Percentiles rank a stretch among this genome's conserved stretches.
These are phyloP conservation scores for Saururus chinensis DNA, from an alignment of 164 flowering plant species.

Conservation along the genomic window DNA sequence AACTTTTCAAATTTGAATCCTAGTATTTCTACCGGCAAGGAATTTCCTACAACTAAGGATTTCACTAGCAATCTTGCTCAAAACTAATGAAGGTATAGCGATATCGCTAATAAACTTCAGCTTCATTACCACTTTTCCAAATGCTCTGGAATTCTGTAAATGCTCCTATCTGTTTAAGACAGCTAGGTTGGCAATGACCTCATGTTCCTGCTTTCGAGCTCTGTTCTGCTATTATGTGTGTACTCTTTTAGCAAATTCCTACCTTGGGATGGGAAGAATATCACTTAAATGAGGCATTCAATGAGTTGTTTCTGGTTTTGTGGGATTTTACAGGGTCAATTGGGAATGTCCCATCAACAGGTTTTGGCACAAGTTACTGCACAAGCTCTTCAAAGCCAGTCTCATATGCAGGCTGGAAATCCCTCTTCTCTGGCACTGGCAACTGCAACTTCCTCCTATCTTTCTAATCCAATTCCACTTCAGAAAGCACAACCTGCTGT, in stretches of 20 bases:
- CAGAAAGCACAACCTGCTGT: slow-evolving; percentile 27
- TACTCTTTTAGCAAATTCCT: neutral
- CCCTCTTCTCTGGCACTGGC: slow-evolving; percentile 23
- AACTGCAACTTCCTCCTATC: slow-evolving; percentile 18
- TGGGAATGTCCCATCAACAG: slow-evolving; percentile 90
- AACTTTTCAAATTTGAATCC: no score
- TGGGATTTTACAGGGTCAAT: slow-evolving; percentile 45
- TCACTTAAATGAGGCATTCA: neutral
- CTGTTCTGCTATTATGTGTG: neutral
- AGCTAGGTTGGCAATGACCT: neutral
- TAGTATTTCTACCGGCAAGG: no score
- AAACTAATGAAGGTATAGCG: no score
- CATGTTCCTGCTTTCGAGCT: neutral
- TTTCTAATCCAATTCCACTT: slow-evolving; percentile 17
- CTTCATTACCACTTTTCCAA: no score
- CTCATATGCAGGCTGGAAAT: slow-evolving; percentile 38
- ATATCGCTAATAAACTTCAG: no score
- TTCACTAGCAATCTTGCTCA: no score
- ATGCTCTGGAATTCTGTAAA: no score
- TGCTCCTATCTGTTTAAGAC: neutral
- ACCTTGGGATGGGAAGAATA: neutral
- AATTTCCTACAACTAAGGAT: no score
- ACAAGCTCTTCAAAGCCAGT: slow-evolving; percentile 67
- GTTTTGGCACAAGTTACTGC: slow-evolving; percentile 93
- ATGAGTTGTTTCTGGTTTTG: neutral